A percentile compares a stretch with the other conserved stretches of the same genome.
Evolutionary conservation across 75 land plant genomes (phyloP).

Genomic region (Pinus albicaulis): DNA sequence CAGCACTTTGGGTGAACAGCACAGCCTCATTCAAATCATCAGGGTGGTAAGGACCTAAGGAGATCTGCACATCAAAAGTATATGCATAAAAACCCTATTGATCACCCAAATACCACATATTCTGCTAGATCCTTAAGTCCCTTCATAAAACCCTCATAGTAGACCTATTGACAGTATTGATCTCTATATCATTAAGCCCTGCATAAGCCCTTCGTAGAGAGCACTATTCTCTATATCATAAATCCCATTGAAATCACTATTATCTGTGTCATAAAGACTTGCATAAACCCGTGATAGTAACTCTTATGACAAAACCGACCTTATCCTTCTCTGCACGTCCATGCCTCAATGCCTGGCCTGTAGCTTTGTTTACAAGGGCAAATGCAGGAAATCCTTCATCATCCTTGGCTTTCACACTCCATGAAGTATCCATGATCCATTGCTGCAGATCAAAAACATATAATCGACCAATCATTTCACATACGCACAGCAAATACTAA

Average conservation of each 20-base stretch:
- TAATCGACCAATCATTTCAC: no score
- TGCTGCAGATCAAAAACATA: conserved; percentile 34
- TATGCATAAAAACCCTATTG: not conserved
- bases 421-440: conserved; percentile 67
- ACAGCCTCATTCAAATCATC: conserved; percentile 15
- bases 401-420: conserved; percentile 52
- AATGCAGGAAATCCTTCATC: conserved; percentile 61
- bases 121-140: no score
- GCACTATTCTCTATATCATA: not conserved
- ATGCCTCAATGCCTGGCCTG: conserved; percentile 64
- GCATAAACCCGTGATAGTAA: not conserved
- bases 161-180: no score
- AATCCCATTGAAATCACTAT: no score
- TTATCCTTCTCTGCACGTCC: not conserved
- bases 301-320: not conserved
- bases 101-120: not conserved
- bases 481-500: no score
- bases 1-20: conserved; percentile 15
- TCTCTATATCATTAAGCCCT: not conserved
- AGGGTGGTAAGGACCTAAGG: not conserved
- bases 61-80: conserved; percentile 3
- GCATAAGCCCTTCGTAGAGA: not conserved
- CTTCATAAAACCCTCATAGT: not conserved
- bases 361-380: conserved; percentile 68
- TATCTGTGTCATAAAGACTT: not conserved